Evolutionary conservation across 257 asterid genomes (phyloP), one percentile per base, ranked within the genome.

Genomic region (Nicotiana obtusifolia): DNA sequence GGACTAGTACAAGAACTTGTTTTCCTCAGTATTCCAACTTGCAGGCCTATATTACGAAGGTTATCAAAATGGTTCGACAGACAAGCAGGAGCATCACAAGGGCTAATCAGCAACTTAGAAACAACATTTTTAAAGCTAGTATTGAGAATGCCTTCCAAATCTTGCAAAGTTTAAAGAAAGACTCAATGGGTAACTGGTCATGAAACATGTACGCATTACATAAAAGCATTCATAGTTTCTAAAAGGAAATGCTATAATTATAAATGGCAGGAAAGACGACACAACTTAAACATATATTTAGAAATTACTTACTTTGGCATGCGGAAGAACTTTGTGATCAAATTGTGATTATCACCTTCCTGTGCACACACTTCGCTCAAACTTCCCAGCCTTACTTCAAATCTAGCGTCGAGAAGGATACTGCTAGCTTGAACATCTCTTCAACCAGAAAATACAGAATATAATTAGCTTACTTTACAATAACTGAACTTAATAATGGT

Each of bases 381-480:
- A 86, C 98, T 93, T 81, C 98, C 97, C 4, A 93, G 87, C 77
- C 97, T 77, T 68, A 93, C 97, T 86, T 93, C 97, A 64, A 88
- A 93, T 81, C 89, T 88, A 78, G 92, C 94, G 22, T 91, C 97
- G 6, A 93, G 95, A 85, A 93, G 96, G 76, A 93, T 88, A 82
- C 95, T 91, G 89, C 97, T 93, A 57, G 97, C 93, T 90, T 90
- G 95, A 86, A 93, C 80, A 87, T 92, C 95, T 82, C 97, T 93
- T 84, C 87, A 86, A 84, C 30, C 47, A 71, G 31, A 73, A 60
- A 54, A 80, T 84, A 80, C 26, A 77, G 81, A 75, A 80, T 7
- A 62, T 28, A 69, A 52, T 77, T 82, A 69, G 82, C 26, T 56
- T 15, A 33, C 20, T 10, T 33, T 57, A 78, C 65, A 8, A 67